Base-by-base conservation (phyloP, 208 protist genomes). In the Borovskyia barvae region DNA sequence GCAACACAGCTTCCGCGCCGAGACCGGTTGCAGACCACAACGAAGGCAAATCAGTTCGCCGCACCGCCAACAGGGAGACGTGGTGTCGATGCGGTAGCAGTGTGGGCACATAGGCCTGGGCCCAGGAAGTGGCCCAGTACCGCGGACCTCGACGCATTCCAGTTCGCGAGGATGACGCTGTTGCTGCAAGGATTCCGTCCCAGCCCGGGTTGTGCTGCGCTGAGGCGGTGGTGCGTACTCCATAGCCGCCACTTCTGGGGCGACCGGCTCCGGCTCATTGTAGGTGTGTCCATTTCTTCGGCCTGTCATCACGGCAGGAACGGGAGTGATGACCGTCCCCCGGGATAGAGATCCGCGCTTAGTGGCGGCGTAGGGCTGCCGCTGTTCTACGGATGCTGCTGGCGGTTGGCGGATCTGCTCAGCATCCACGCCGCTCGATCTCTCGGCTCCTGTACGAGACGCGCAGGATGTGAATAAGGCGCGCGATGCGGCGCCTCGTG, bases 81-180 rank as follows among this genome's bases (percentile, higher is more conserved):
- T 82, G 22, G 75, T 82, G 22, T 85, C 74, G 12, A 40, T 55
- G 15, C 73, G 59, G 41, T 66, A 77, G 54, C 77, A 88, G n/a
- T 47, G 53, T 25, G 37, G 36, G 42, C 77, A 88, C 26, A 74
- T 49, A 5, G 20, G 61, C 32, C 51, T 72, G 9, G 43, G 47
- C 51, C 57, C 61, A 3, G 76, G 62, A 14, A 62, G 64, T 26
- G 51, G 36, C 1, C 36, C 20, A 3, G 40, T 19, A n/a, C 14
- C 39, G 14, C 3, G n/a, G n/a, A 43, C 7, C 7, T 5, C 14
- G n/a, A 22, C 43, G 43, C 46, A 49, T 37, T 19, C 32, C 15
- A 17, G 26, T 5, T 19, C n/a, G 7, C 35, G 2, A 5, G 45
- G 0, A 8, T 19, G 36, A 22, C 20, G 12, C 19, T 26, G 24